A percentile compares a stretch with the other conserved stretches of the same genome.
These are phyloP conservation scores for Diaporthe sp. DNA, from an alignment of 2,329 filamentous ascomycete species.

Conservation along the genomic window DNA sequence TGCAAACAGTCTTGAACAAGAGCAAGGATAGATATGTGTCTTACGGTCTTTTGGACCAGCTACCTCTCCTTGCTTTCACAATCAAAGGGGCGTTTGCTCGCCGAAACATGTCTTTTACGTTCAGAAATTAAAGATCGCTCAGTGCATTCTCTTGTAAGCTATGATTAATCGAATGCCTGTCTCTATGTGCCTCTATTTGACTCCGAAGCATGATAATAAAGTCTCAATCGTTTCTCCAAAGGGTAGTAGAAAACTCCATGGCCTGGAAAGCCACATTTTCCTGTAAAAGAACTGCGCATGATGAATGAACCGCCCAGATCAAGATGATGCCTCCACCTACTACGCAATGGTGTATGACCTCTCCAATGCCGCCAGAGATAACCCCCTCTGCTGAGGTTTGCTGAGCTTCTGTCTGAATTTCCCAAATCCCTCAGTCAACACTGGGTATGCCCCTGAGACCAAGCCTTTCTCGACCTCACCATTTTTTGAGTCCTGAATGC, in stretches of 20 bases:
- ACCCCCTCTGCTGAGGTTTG: neutral
- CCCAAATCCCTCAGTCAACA: neutral
- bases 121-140: neutral
- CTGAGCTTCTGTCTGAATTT: neutral
- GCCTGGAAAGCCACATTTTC: neutral
- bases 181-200: neutral
- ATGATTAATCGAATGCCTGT: neutral
- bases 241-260: neutral
- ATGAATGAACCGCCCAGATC: neutral
- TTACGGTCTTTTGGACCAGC: neutral
- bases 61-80: neutral
- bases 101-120: neutral
- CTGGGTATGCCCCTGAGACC: neutral
- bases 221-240: neutral
- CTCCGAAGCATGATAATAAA: neutral
- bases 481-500: neutral
- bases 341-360: neutral
- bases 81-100: neutral
- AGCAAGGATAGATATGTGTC: neutral
- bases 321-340: neutral
- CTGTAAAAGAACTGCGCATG: neutral
- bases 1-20: neutral
- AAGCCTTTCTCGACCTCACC: too few relatives aligned
- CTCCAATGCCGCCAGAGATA: neutral
- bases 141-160: neutral